Evolutionary conservation across 2,329 filamentous ascomycete genomes (phyloP), one percentile per base, ranked within the genome.

Genomic region (Camptophora hylomeconis): DNA sequence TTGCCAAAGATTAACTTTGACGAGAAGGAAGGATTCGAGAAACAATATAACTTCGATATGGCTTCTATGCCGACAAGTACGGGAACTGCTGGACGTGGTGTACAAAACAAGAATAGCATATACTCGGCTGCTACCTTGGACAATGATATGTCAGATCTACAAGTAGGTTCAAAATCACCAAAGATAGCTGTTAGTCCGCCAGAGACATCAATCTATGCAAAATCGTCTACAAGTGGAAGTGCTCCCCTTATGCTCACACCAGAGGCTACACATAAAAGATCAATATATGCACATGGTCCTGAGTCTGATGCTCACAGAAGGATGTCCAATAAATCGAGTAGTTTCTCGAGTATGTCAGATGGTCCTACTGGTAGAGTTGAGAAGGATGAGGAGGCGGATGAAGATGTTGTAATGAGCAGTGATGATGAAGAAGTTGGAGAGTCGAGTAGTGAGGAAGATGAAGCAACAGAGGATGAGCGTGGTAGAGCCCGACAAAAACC

Each of bases 331-430:
- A 35, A 43, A 51, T 39, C 57, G 48, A 20, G 46, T 39, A 33
- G 49, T 51, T 32, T 46, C 49, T 24, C 40, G 41, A 25, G 36
- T 27, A 17, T 42, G 42, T 29, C 35, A 44, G 31, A 42, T 9
- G 41, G 59, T 6, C 57, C 61, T 2, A 59, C 61, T 5, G 60
- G 60, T 15, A 61, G 57, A 7, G 62, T 64, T 20, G 57, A 63
- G 21, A 69, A 80, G 27, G 20, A 39, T 6, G 53, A 86, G 37
- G 82, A 82, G 49, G 74, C 79, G 45, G 72, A 78, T 23, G 73
- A 73, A 13, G 74, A 78, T 39, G 75, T 75, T 23, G 74, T 77
- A 75, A n/a, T n/a, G 40, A 76, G 68, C 30, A 82, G 74, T 44
- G 77, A 82, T 8, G 79, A 82, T 19, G 58, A 58, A 12, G 47